Evolutionary conservation across 2,329 filamentous ascomycete species (phyloP), one percentile per base, ranked within the genome.

Genomic region (Cladosporium austrohemisphaericum): DNA sequence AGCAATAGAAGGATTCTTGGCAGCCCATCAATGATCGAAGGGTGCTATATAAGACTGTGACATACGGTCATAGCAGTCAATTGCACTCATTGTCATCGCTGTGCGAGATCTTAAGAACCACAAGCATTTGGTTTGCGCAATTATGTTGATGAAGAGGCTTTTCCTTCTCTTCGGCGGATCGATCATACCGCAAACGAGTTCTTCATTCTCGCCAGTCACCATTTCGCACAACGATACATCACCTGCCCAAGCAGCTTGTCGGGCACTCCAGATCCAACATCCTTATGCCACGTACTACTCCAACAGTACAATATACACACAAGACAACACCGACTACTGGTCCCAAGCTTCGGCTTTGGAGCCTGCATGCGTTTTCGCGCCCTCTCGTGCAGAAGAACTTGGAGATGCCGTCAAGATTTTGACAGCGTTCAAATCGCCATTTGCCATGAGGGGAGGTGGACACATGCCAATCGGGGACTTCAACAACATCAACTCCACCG

Each of bases 301-400:
- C 35, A 25, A 38, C 20, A 14, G 11, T 23, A n/a, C 35, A 9
- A 22, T 7, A 11, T 46, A 55, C 58, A 63, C 62, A 5, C 20
- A 32, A 25, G 47, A 50, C 20, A 50, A 46, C 19, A 23, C 25
- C 26, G 33, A 37, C 37, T 38, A 46, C 26, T 41, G 36, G 41
- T 40, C 41, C 33, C 25, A 51, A 60, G 31, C 60, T 54, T 47
- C 50, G 38, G 38, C 33, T 16, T 25, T 45, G 7, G 28, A 18
- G 3, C 32, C 33, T 10, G 49, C 41, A 45, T 51, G 41, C 18
- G 41, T 51, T 26, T 51, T 46, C 33, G 25, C 36, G 10, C 45
- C 51, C 5, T 32, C 37, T 5, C 31, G 13, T 4, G 20, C 31
- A 11, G 29, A 44, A 38, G 49, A 51, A 16, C 40, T 44, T 7